phyloP scores from a whole-genome alignment of 2,329 filamentous ascomycete genomes.

The Apiospora sp. region DNA sequence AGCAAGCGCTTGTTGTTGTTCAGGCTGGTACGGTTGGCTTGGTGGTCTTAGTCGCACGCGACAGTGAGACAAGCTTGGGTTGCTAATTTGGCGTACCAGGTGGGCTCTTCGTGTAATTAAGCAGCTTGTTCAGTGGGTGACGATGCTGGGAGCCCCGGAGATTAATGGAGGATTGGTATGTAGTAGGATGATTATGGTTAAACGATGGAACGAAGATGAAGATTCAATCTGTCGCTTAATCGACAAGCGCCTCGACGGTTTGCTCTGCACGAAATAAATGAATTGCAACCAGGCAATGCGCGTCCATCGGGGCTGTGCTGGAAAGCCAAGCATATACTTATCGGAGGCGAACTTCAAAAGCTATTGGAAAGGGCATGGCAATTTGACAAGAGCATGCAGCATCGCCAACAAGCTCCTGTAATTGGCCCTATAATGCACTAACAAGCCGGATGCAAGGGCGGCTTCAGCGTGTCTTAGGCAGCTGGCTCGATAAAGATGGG shows the following conservation, averaged over 20 bases:
- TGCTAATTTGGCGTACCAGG: background rate
- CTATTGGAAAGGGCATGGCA: background rate
- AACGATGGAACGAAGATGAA: background rate
- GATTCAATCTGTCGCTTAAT: background rate
- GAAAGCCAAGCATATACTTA: slow-evolving; percentile 23
- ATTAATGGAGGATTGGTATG: slow-evolving; percentile 8
- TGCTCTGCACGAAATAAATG: background rate
- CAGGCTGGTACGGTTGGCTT: background rate
- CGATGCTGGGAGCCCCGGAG: background rate
- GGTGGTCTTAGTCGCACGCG: slow-evolving; percentile 14
- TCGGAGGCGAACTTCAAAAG: background rate
- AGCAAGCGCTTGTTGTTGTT: background rate
- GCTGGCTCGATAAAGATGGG: too few relatives aligned
- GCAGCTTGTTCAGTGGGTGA: background rate
- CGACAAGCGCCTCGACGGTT: background rate
- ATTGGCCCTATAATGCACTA: background rate
- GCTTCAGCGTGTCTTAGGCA: too few relatives aligned
- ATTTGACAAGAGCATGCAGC: slow-evolving; percentile 7
- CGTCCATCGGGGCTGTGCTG: slow-evolving; percentile 26
- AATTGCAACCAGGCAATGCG: slow-evolving; percentile 11
- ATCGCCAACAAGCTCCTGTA: background rate
- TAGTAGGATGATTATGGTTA: background rate
- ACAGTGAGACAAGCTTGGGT: background rate
- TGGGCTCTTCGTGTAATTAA: slow-evolving; percentile 8
- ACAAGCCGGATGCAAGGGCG: background rate